Base-by-base conservation (phyloP, 306 rosid species). In the Gastrolobium villosum region DNA sequence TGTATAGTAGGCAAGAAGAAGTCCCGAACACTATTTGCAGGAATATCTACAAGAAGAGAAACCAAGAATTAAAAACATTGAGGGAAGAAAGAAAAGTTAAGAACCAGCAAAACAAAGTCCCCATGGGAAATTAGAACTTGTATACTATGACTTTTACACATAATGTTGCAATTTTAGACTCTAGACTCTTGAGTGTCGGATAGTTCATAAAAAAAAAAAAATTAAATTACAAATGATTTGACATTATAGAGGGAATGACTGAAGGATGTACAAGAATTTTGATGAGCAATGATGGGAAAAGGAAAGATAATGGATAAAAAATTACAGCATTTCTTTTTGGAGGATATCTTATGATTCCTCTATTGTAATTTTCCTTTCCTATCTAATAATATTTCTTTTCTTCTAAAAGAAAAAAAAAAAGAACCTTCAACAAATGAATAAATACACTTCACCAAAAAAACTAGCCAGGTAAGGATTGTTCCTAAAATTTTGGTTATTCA, bases 1-100 rank as follows among this genome's bases (percentile, higher is more conserved):
- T 95, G 97, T 61, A 95, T 87, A 15, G 94, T 83, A 43, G 99
- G 99, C 75, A 93, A 82, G 77, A 93, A 92, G 81, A 79, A 88
- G 50, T 95, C 97, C 30, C 96, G 88, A 39, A 95, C 78, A 65
- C 94, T 88, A 60, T 79, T 85, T 49, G 90, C 84, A 8, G 99
- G 89, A 77, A 91, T 80, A 86, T 95, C 98, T 93, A 85, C 37
- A 88, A 75, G n/a, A n/a, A n/a, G 71, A 63, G 55, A 74, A n/a
- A 79, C 26, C 56, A 13, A 43, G 80, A 30, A 76, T 73, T 76
- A 54, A 11, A 71, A 65, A 64, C 62, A 54, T 67, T n/a, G 50
- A 72, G 13, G 7, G 35, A 50, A 54, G 36, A 36, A 49, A 65
- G 6, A 72, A 39, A 50, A 41, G 32, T 31, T 43, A 70, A 15